These are phyloP conservation scores for Fraxinus quadrangulata DNA, from an alignment of 257 asterid genomes.

Conservation along the genomic window DNA sequence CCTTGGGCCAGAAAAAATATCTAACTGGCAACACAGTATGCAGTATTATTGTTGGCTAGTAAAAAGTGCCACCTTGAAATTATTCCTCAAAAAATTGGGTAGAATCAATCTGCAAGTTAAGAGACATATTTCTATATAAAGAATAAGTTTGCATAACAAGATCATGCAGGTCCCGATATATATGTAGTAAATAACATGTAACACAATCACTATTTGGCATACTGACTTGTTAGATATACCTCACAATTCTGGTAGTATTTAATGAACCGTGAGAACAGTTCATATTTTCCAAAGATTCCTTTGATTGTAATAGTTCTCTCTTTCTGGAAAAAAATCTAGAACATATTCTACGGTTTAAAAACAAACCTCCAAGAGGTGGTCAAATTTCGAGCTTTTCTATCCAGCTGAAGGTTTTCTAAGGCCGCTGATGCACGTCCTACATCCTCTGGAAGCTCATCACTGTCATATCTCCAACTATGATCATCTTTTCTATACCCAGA, in stretches of 20 bases:
- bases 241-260: background rate
- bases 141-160: background rate
- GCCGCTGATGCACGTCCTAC: slow-evolving; percentile 82
- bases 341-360: slow-evolving; percentile 9
- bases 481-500: slow-evolving; percentile 93
- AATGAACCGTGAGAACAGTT: background rate
- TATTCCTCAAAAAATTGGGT: background rate
- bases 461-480: slow-evolving; percentile 80
- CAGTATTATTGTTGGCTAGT: background rate
- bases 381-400: slow-evolving; percentile 84
- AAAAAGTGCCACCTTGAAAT: background rate
- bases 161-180: background rate
- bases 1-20: background rate
- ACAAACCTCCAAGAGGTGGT: slow-evolving; percentile 89
- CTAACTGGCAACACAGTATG: background rate
- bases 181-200: background rate
- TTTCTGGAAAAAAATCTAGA: background rate
- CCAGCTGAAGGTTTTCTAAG: slow-evolving; percentile 91
- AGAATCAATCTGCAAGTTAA: background rate
- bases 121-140: background rate
- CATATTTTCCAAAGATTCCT: background rate
- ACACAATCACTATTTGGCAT: background rate
- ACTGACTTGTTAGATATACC: background rate
- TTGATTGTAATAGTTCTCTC: background rate
- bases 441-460: slow-evolving; percentile 74